phyloP scores from a whole-genome alignment of 2,329 filamentous ascomycete genomes.

The Pyrenochaeta sp. region DNA sequence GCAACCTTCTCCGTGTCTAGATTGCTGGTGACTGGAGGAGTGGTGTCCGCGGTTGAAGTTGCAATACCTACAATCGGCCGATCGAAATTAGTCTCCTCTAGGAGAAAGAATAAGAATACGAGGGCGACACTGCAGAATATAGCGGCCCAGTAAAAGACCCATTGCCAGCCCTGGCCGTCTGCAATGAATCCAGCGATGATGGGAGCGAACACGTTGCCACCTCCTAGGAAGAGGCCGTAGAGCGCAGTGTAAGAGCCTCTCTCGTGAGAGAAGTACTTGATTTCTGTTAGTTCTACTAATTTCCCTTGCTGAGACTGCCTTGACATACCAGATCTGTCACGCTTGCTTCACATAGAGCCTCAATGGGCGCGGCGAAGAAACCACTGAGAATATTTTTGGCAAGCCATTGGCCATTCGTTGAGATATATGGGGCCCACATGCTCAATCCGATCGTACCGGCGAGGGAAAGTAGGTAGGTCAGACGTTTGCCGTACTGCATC shows the following conservation, averaged over 20 bases:
- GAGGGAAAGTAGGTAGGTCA: neutral
- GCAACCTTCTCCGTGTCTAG: no score
- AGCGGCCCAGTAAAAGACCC: neutral
- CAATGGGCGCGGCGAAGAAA: conserved; percentile 5
- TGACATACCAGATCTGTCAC: conserved; percentile 2
- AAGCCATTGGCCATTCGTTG: conserved; percentile 1
- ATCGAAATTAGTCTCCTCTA: no score
- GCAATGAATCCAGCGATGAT: neutral
- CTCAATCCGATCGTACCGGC: neutral
- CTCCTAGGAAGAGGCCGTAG: neutral
- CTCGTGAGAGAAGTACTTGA: conserved; percentile 7
- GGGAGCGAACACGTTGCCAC: neutral
- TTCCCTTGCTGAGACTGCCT: no score
- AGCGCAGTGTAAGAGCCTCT: neutral
- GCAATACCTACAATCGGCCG: no score
- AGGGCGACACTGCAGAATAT: no score
- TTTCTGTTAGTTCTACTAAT: no score
- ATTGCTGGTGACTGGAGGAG: no score
- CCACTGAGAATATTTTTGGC: conserved; percentile 1
- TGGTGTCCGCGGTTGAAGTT: no score
- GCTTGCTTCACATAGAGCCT: conserved; percentile 1
- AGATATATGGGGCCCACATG: conserved; percentile 2
- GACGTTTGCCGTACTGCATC: conserved; percentile 2
- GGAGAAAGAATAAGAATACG: no score
- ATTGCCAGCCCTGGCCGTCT: neutral